Conservation (phyloP, 2,329 filamentous ascomycete genomes). For the Conoideocrella luteorostrata region DNA sequence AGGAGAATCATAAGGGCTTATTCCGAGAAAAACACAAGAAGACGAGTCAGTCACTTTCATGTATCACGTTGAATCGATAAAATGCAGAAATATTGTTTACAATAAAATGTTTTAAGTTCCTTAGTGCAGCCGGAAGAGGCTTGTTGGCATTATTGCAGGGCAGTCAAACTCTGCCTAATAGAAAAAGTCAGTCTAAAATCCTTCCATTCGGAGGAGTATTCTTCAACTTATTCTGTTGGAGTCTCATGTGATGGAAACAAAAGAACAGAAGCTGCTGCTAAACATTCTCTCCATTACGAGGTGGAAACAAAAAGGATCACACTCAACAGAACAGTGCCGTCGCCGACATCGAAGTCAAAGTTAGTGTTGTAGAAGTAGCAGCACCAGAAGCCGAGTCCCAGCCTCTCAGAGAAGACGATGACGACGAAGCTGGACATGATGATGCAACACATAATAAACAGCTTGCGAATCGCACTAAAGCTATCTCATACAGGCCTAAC, state of each 20-base stretch:
- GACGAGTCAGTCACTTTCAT: constrained; percentile 19
- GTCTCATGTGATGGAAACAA: constrained; percentile 67
- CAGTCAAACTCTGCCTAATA: constrained; percentile 91
- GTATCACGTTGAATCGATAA: constrained; percentile 53
- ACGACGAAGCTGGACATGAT: constrained; percentile 40
- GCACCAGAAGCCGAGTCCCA: too few species aligned
- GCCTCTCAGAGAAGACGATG: constrained; percentile 27
- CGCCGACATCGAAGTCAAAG: constrained; percentile 61
- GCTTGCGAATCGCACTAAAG: constrained; percentile 69
- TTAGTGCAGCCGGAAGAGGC: constrained; percentile 94
- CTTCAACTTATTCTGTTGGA: constrained; percentile 74
- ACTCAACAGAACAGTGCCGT: constrained; percentile 60
- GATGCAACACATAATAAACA: constrained; percentile 66
- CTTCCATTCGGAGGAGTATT: constrained; percentile 80
- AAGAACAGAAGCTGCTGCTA: constrained; percentile 76
- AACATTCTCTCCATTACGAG: constrained; percentile 63
- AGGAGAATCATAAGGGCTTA: constrained; percentile 62
- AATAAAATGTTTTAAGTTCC: constrained; percentile 85
- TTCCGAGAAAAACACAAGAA: constrained; percentile 41
- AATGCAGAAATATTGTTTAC: constrained; percentile 78
- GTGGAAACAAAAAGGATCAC: constrained; percentile 78
- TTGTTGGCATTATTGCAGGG: constrained; percentile 89
- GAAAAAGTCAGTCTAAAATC: constrained; percentile 76
- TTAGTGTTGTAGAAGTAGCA: constrained; percentile 47
- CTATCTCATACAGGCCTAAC: constrained; percentile 82